Evolutionary conservation across 768 basidiomycete species (phyloP).

Genomic region (Boletus pseudo-olivaceus): DNA sequence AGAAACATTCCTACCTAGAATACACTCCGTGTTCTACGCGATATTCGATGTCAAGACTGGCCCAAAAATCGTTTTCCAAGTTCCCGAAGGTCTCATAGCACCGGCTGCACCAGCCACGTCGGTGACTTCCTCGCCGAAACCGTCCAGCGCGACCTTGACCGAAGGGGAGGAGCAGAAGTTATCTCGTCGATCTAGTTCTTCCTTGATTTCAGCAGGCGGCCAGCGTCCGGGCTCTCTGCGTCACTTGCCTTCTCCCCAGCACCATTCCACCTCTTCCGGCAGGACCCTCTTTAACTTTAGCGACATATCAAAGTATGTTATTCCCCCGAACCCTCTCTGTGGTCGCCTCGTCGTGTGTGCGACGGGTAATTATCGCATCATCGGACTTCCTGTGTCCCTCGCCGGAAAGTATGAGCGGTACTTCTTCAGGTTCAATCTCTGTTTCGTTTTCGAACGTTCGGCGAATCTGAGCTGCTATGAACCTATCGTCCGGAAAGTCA

Average conservation of each 20-base stretch:
- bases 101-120: conserved; percentile 31
- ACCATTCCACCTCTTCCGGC: conserved; percentile 48
- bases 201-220: conserved; percentile 45
- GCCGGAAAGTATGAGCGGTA: conserved; percentile 76
- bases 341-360: conserved; percentile 87
- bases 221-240: conserved; percentile 42
- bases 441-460: conserved; percentile 90
- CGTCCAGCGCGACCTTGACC: conserved; percentile 27
- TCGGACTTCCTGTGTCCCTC: conserved; percentile 87
- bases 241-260: conserved; percentile 41
- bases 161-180: conserved; percentile 36
- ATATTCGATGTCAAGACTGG: conserved; percentile 85
- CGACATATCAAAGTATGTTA: conserved; percentile 91
- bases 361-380: conserved; percentile 76
- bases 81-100: conserved; percentile 87
- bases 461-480: conserved; percentile 96
- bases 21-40: conserved; percentile 91
- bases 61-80: conserved; percentile 88
- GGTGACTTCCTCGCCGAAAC: conserved; percentile 34
- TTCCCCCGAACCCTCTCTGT: conserved; percentile 82
- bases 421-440: conserved; percentile 91
- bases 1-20: conserved; percentile 73
- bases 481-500: conserved; percentile 91
- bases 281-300: conserved; percentile 80
- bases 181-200: conserved; percentile 53